phyloP scores from a whole-genome alignment of 2,329 filamentous ascomycete species.

The Lasiodiplodia citricola region DNA sequence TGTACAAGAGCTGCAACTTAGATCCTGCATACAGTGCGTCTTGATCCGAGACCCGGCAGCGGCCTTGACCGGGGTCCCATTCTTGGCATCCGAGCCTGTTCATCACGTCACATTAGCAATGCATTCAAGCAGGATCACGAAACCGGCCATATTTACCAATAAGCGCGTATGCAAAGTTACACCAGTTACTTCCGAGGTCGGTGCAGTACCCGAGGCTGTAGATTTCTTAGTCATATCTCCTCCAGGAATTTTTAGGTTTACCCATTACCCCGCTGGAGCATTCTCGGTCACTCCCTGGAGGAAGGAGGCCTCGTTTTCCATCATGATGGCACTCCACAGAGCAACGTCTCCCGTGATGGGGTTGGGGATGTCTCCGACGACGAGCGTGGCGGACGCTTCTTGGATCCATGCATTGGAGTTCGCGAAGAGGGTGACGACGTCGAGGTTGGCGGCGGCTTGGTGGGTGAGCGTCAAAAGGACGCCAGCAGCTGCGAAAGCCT shows the following conservation, averaged over 20 bases:
- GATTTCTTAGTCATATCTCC: not conserved
- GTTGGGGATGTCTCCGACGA: slow-evolving; percentile 32
- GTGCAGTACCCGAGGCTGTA: slow-evolving; percentile 29
- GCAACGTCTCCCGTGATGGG: slow-evolving; percentile 33
- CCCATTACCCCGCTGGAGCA: slow-evolving; percentile 13
- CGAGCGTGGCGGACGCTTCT: slow-evolving; percentile 34
- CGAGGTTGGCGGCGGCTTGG: slow-evolving; percentile 31
- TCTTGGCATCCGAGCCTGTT: slow-evolving; percentile 26
- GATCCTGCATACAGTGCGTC: slow-evolving; percentile 31
- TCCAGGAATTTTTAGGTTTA: not conserved
- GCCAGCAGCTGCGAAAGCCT: slow-evolving; percentile 24
- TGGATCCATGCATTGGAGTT: slow-evolving; percentile 29
- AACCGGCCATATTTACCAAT: slow-evolving; percentile 18
- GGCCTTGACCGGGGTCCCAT: slow-evolving; percentile 31
- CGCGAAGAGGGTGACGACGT: slow-evolving; percentile 32
- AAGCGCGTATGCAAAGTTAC: slow-evolving; percentile 34
- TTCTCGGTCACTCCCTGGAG: slow-evolving; percentile 36
- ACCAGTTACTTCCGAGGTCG: slow-evolving; percentile 33
- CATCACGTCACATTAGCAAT: not conserved
- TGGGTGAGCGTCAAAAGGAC: slow-evolving; percentile 29
- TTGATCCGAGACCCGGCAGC: slow-evolving; percentile 31
- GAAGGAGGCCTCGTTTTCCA: slow-evolving; percentile 33
- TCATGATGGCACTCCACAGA: slow-evolving; percentile 36
- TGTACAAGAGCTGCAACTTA: not conserved
- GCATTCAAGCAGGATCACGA: not conserved